Evolutionary conservation across 2,329 filamentous ascomycete genomes (phyloP).

Genomic region (Orbilia oligospora): DNA sequence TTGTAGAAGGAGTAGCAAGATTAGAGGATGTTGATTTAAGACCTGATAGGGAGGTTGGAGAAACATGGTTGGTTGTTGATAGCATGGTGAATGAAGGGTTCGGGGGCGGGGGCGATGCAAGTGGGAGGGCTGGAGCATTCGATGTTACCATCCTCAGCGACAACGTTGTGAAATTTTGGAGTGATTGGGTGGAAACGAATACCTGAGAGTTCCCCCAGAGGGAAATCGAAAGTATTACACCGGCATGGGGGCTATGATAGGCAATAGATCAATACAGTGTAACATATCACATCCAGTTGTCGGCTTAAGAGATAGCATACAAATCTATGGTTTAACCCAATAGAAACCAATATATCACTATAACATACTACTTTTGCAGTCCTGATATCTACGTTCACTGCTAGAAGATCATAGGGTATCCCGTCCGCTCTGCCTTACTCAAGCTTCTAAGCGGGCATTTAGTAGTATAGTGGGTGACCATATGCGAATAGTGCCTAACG

Average conservation of each 20-base stretch:
- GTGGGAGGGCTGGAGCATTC: conserved; percentile 24
- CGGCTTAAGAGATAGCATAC: too few species aligned
- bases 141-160: conserved; percentile 58
- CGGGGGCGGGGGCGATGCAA: not conserved
- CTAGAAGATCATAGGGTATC: not conserved
- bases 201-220: conserved; percentile 3
- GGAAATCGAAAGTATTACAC: not conserved
- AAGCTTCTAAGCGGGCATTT: not conserved
- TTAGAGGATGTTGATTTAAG: conserved; percentile 57
- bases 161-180: conserved; percentile 48
- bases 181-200: conserved; percentile 45
- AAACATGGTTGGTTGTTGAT: conserved; percentile 58
- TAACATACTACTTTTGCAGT: not conserved
- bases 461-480: conserved; percentile 1
- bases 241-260: not conserved
- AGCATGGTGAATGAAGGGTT: conserved; percentile 53
- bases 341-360: not conserved
- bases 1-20: conserved; percentile 57
- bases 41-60: conserved; percentile 51
- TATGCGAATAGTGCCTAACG: not conserved
- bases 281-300: too few species aligned
- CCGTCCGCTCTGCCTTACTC: conserved; percentile 3
- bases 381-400: not conserved
- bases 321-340: not conserved
- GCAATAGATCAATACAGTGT: not conserved